Conservation (phyloP, 2,329 filamentous ascomycete genomes). For the Escovopsis sp. region DNA sequence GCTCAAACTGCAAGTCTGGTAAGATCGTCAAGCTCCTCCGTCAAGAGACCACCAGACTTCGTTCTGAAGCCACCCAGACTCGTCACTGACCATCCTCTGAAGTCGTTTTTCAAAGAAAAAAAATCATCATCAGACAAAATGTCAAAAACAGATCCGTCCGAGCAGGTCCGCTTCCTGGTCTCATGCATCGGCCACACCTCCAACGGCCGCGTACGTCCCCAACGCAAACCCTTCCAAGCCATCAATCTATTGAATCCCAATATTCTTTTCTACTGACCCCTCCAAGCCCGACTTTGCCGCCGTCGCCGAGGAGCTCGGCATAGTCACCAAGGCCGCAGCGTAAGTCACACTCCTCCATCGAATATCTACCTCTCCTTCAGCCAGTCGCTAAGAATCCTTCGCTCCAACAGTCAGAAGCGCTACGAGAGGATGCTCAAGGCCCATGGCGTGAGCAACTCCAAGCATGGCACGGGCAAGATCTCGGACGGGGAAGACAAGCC, state of each 20-base stretch:
- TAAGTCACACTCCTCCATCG: slow-evolving; percentile 28
- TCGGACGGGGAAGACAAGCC: slow-evolving; percentile 4
- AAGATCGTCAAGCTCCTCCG: no score
- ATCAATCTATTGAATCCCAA: no score
- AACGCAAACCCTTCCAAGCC: no score
- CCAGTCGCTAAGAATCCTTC: background rate
- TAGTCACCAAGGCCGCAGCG: slow-evolving; percentile 54
- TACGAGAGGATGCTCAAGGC: slow-evolving; percentile 52
- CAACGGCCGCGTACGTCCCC: slow-evolving; percentile 39
- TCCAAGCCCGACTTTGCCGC: slow-evolving; percentile 47
- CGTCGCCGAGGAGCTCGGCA: slow-evolving; percentile 49
- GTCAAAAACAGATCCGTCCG: slow-evolving; percentile 12
- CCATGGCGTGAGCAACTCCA: slow-evolving; percentile 28
- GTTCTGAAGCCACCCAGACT: no score
- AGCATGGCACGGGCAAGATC: slow-evolving; percentile 3
- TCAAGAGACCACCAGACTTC: no score
- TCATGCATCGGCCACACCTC: slow-evolving; percentile 47
- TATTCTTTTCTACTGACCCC: slow-evolving; percentile 2
- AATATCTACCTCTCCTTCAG: background rate
- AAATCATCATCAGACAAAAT: no score
- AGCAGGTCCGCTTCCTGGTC: slow-evolving; percentile 51
- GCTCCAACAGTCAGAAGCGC: slow-evolving; percentile 41
- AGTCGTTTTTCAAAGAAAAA: no score
- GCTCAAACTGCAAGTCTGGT: no score
- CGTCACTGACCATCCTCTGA: no score